phyloP scores from a whole-genome alignment of 1,284 basidiomycete species.

The Ceratobasidium papillatum region DNA sequence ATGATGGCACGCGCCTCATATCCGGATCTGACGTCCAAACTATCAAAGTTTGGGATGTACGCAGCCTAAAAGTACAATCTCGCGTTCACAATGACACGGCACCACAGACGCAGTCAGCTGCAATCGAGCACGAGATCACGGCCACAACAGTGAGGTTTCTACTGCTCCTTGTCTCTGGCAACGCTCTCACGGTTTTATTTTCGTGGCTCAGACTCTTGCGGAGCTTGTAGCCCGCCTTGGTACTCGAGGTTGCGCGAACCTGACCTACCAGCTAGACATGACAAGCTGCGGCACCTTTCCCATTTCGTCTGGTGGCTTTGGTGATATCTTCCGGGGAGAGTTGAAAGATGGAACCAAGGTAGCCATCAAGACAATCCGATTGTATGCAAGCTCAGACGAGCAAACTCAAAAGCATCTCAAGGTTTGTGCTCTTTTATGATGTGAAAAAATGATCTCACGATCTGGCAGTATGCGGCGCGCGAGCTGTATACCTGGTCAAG shows the following conservation, averaged over 20 bases:
- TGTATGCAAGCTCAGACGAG: not conserved
- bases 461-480: not conserved
- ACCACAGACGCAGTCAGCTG: too few relatives aligned
- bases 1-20: conserved; percentile 27
- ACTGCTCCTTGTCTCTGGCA: too few relatives aligned
- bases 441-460: too few relatives aligned
- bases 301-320: not conserved
- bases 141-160: too few relatives aligned
- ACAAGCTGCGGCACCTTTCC: not conserved
- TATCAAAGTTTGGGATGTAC: conserved; percentile 21
- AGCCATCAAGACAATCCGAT: conserved; percentile 18
- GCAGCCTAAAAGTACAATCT: too few relatives aligned
- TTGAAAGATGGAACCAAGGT: not conserved
- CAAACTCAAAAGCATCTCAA: not conserved
- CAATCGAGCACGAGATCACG: too few relatives aligned
- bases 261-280: not conserved
- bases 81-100: too few relatives aligned
- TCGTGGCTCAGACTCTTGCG: not conserved
- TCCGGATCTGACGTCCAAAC: conserved; percentile 34
- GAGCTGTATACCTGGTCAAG: conserved; percentile 20
- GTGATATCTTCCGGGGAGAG: conserved; percentile 1
- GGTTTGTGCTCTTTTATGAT: too few relatives aligned
- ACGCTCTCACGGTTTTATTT: not conserved
- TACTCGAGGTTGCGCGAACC: not conserved
- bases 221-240: not conserved